Base-by-base conservation (phyloP, 257 asterid genomes). In the Ilex asprella region DNA sequence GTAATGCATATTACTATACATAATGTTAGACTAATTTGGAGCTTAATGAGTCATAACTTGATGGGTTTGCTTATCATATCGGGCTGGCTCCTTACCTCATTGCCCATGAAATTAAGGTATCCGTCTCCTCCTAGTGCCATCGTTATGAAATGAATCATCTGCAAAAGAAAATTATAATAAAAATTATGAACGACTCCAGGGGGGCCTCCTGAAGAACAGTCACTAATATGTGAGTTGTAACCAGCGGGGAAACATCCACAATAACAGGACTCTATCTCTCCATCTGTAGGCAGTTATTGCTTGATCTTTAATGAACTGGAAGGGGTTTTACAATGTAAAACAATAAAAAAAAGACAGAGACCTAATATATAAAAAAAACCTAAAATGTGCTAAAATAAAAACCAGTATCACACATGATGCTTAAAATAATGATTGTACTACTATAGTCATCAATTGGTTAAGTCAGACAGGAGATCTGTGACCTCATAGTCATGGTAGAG, bases 101-200 rank as follows among this genome's bases (percentile, higher is more conserved):
- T 92, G 70, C 99, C 99, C 99, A 92, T 89, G 87, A 92, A 92
- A 82, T 81, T 86, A 60, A 92, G 95, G 79, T 92, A 89, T 29
- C 97, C 99, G 63, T 87, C 99, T 79, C 99, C 99, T 73, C 97
- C 99, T 73, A 92, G 71, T 68, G 96, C 89, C 97, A 89, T 87
- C 0, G 99, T 89, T 62, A 89, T 59, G 78, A 86, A 92, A 74
- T 92, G 99, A 70, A 92, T 92, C 95, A 92, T 92, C 99, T 92
- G 94, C 79, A 67, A 12, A 53, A 70, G 62, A 44, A 73, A 31
- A 58, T 30, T 13, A 43, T 50, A 66, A 69, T 16, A 16, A 53
- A 53, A 16, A 1, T 21, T 21, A 21, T 21, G 27, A 21, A 21
- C 27, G 1, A 21, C 27, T 21, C 27, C n/a, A n/a, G n/a, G n/a